Conservation (phyloP, 2,329 filamentous ascomycete genomes). For the Talaromyces sp. region DNA sequence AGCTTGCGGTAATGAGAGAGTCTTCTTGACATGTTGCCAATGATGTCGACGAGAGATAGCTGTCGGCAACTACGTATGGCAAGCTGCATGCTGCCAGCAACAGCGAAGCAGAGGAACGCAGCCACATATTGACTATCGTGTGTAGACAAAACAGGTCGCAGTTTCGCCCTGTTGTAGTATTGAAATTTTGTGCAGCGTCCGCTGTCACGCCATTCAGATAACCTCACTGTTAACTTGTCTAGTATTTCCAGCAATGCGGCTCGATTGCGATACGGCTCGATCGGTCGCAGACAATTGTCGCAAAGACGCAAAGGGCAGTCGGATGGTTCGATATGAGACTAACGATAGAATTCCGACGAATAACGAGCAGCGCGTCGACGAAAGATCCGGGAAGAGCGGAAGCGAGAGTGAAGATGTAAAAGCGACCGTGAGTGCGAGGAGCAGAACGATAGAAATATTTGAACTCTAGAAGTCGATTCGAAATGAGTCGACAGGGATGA, state of each 20-base stretch:
- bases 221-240: background rate
- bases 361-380: background rate
- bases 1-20: slow-evolving; percentile 18
- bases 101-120: background rate
- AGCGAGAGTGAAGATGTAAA: background rate
- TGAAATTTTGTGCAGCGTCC: background rate
- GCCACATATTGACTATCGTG: slow-evolving; percentile 8
- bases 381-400: slow-evolving; percentile 1
- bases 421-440: background rate
- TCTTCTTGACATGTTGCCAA: slow-evolving; percentile 17
- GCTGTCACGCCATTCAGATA: background rate
- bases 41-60: slow-evolving; percentile 15
- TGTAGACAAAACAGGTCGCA: background rate
- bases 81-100: slow-evolving; percentile 7
- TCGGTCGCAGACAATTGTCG: background rate
- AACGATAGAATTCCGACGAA: background rate
- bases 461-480: background rate
- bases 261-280: background rate
- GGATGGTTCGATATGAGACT: background rate
- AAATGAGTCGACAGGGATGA: slow-evolving; percentile 4
- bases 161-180: background rate
- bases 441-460: background rate
- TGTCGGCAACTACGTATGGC: slow-evolving; percentile 7
- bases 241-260: background rate
- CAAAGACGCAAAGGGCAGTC: background rate